Evolutionary conservation across 108 stramenopile species (phyloP), one percentile per base, ranked within the genome.

Genomic region (Chaetoceros tenuissimus): DNA sequence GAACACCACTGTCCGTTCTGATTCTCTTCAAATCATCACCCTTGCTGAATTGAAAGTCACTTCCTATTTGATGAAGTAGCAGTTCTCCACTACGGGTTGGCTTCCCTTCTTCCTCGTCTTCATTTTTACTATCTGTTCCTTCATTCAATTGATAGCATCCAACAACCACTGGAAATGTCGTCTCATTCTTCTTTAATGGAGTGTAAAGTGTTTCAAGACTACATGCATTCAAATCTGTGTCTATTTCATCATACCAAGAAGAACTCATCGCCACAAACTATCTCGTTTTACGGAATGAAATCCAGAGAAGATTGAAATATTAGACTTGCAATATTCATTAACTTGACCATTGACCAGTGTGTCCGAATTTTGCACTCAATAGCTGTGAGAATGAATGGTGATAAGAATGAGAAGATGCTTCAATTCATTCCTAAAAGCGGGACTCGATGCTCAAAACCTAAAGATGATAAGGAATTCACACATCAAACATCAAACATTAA

Each of bases 91-190:
- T 62, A 45, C 73, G 63, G 22, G 58, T 55, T 0, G 53, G 55
- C 21, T 46, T 26, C 23, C 3, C 24, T 3, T 50, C 57, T 18
- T 63, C 64, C 3, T 57, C 59, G 30, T 69, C 45, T 10, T 57
- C 57, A 20, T 46, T 48, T 25, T 55, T 43, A 17, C 56, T 20
- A 28, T 25, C 45, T 16, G 63, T 59, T n/a, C 48, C 23, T 60
- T 83, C 78, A 29, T 82, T 70, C 20, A 92, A 69, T 62, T 92
- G 73, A 65, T 92, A 92, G 48, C 89, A 92, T 13, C 81, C 81
- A 28, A 87, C 47, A 28, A 83, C 55, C 7, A 92, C 43, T 19
- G 81, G 81, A 69, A 60, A 66, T 13, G 28, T 22, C 3, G 3
- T 22, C 23, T 8, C 8, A n/a, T 17, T 29, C 20, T n/a, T 1